A percentile compares a stretch with the other conserved stretches of the same genome.
These are phyloP conservation scores for Coemansia sp. DNA, from an alignment of 192 early-diverging fungal species.

Conservation along the genomic window DNA sequence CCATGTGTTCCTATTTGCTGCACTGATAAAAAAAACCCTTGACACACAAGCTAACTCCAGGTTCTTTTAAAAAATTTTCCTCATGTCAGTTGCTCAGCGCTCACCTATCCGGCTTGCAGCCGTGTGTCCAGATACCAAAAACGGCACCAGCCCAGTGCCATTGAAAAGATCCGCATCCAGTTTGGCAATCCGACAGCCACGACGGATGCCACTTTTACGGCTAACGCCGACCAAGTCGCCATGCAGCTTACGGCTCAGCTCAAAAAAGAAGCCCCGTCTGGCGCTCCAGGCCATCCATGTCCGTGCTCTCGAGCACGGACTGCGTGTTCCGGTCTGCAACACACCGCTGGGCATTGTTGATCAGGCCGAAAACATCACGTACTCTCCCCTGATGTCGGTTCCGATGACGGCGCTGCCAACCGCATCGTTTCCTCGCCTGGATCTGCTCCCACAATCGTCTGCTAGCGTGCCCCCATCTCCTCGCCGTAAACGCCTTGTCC, in stretches of 20 bases:
- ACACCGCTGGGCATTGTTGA: slow-evolving; percentile 35
- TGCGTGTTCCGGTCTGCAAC: slow-evolving; percentile 44
- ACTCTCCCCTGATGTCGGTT: not conserved
- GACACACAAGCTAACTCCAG: not conserved
- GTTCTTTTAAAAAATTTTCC: not conserved
- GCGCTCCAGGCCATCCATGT: slow-evolving; percentile 45
- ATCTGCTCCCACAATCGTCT: not conserved
- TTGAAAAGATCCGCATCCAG: slow-evolving; percentile 12
- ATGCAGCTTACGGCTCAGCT: slow-evolving; percentile 7
- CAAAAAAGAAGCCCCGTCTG: slow-evolving; percentile 28
- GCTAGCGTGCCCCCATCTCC: not conserved
- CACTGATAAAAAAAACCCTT: not conserved
- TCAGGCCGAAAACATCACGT: slow-evolving; percentile 40
- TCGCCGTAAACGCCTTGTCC: slow-evolving; percentile 4
- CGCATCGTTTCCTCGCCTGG: slow-evolving; percentile 6
- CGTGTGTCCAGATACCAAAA: slow-evolving; percentile 4
- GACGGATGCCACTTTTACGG: slow-evolving; percentile 17
- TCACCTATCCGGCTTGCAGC: slow-evolving; percentile 6
- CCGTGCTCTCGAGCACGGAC: slow-evolving; percentile 42
- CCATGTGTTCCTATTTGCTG: not conserved
- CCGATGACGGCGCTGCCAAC: slow-evolving; percentile 15
- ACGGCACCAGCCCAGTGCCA: slow-evolving; percentile 6
- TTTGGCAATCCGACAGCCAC: slow-evolving; percentile 16
- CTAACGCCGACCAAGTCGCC: slow-evolving; percentile 15
- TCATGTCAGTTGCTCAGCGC: slow-evolving; percentile 3